These are phyloP conservation scores for Leishmania tropica DNA, from an alignment of 208 protist species.

Conservation along the genomic window DNA sequence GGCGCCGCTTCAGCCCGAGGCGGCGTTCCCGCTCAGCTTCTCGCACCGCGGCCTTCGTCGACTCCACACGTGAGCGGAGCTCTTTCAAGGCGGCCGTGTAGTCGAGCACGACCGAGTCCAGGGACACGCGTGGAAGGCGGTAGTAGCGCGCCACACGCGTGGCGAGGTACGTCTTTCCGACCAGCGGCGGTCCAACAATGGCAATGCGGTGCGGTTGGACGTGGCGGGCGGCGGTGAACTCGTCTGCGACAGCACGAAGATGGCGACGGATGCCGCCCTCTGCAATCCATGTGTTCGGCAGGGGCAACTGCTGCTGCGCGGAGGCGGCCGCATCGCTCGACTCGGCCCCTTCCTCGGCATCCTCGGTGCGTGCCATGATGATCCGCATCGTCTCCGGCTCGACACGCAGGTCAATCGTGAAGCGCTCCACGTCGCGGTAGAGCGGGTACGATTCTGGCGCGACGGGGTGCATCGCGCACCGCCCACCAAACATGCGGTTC, in stretches of 20 bases:
- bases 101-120: slow-evolving; percentile 45
- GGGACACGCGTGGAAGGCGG: slow-evolving; percentile 56
- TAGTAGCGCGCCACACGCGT: slow-evolving; percentile 73
- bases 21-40: slow-evolving; percentile 48
- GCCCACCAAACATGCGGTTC: slow-evolving; percentile 79
- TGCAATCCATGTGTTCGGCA: slow-evolving; percentile 68
- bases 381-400: slow-evolving; percentile 68
- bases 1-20: slow-evolving; percentile 58
- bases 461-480: slow-evolving; percentile 45
- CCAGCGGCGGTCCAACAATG: slow-evolving; percentile 88
- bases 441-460: slow-evolving; percentile 63
- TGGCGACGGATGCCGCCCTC: slow-evolving; percentile 77
- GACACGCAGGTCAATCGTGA: slow-evolving; percentile 87
- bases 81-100: slow-evolving; percentile 55
- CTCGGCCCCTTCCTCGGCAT: slow-evolving; percentile 32
- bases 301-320: neutral
- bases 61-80: slow-evolving; percentile 32
- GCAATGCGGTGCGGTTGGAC: slow-evolving; percentile 84
- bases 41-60: slow-evolving; percentile 32
- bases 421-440: slow-evolving; percentile 83
- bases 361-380: slow-evolving; percentile 72
- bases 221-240: slow-evolving; percentile 74
- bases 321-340: slow-evolving; percentile 8
- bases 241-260: slow-evolving; percentile 61
- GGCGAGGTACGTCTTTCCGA: slow-evolving; percentile 84